Evolutionary conservation across 1,284 basidiomycete species (phyloP).

Genomic region (Melampsora abietis-canadensis): DNA sequence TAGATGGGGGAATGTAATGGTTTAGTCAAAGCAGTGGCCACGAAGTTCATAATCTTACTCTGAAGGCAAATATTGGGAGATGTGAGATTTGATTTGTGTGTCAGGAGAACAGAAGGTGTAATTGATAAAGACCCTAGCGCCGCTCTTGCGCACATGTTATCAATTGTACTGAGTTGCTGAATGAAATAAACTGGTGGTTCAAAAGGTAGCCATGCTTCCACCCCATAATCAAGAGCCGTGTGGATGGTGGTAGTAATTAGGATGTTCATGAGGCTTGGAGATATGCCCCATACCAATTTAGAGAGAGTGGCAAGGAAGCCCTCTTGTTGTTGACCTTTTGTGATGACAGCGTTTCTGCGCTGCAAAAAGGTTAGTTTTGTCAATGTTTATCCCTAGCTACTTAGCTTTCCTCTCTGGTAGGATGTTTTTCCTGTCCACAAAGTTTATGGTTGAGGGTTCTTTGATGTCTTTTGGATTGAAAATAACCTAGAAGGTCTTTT

Average conservation of each 20-base stretch:
- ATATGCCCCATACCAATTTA: neutral
- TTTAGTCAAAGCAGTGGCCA: no score
- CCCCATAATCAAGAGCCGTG: neutral
- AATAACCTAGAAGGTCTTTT: neutral
- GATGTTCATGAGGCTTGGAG: neutral
- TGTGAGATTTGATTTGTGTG: no score
- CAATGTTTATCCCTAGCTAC: conserved; percentile 10
- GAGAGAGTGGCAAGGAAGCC: neutral
- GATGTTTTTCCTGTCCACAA: neutral
- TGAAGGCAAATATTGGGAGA: no score
- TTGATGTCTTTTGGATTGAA: neutral
- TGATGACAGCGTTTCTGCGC: neutral
- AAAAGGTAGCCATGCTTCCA: neutral
- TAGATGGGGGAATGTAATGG: no score
- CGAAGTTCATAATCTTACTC: no score
- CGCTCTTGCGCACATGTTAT: no score
- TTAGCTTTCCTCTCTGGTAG: neutral
- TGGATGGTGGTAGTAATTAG: neutral
- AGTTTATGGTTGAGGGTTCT: neutral
- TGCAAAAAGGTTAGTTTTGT: conserved; percentile 8
- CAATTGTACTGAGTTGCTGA: no score
- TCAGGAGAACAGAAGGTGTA: no score
- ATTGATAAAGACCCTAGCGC: no score
- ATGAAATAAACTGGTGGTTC: no score
- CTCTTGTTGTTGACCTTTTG: neutral